Base-by-base conservation (phyloP, 768 basidiomycete genomes). In the Boletellus emodensis region DNA sequence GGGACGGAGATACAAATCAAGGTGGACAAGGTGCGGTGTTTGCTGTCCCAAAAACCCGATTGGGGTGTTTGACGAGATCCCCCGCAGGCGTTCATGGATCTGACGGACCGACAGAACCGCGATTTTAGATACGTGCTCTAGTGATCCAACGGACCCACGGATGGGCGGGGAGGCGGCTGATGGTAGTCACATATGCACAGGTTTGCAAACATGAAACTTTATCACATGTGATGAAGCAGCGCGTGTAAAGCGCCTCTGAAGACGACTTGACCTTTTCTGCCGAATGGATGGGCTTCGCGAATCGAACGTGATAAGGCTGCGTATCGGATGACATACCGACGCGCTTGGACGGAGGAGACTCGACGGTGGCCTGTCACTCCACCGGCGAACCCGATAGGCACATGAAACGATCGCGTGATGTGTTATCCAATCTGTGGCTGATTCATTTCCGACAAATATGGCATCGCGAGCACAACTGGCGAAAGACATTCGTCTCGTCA, bases 111-210 rank as follows among this genome's bases (percentile, higher is more conserved):
- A 28, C 82, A 87, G 62, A 88, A 88, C 57, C 74, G 79, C 10
- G 83, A 86, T 46, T 87, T 84, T 67, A 73, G 87, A 69, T 88
- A 87, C 59, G 83, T 87, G 24, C 66, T 87, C 49, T 86, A 66
- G 30, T 30, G 30, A 9, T 30, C 30, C 8, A 11, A 30, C 30
- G 30, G 8, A 30, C 30, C 9, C 30, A 30, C 7, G 30, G 30
- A 11, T 11, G 30, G 30, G 32, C 32, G 24, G 40, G 40, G 40
- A 41, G 17, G 30, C 30, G 39, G 20, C 39, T 38, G 18, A 38
- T 38, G 37, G 37, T 30, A 30, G 30, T 20, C 37, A 38, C 37
- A 7, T 38, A 39, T 11, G 30, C 30, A 30, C 30, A 30, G 30
- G 30, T 30, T 30, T 11, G 11, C 30, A 30, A 9, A 30, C 30